Evolutionary conservation across 2,329 filamentous ascomycete genomes (phyloP).

Genomic region (Cordyceps cicadae): DNA sequence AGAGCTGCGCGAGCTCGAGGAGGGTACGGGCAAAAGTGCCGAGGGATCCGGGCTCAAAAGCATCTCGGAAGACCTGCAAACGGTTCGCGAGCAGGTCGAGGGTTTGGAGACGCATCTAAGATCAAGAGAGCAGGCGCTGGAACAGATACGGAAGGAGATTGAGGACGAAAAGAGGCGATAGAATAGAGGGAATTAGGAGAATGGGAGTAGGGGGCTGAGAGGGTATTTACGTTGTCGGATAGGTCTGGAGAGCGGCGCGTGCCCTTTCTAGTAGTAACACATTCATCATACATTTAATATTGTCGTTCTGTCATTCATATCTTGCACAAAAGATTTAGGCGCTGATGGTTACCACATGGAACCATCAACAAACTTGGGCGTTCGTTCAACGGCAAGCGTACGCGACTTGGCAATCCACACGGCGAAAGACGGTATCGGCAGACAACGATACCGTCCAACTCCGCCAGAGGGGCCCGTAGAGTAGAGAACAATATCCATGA

Average conservation of each 20-base stretch:
- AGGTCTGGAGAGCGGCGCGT: not conserved
- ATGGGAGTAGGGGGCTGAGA: constrained; percentile 9
- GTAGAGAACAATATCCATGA: constrained; percentile 41
- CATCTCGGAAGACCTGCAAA: constrained; percentile 75
- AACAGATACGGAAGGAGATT: constrained; percentile 71
- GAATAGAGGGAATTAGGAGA: constrained; percentile 64
- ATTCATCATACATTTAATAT: not conserved
- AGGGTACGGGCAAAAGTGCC: constrained; percentile 59
- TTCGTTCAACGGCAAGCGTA: constrained; percentile 37
- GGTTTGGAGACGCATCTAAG: constrained; percentile 76
- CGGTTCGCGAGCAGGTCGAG: constrained; percentile 90
- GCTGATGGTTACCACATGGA: constrained; percentile 32
- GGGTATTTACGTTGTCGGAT: constrained; percentile 8
- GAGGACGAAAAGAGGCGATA: constrained; percentile 80
- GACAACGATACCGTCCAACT: constrained; percentile 36
- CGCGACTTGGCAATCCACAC: constrained; percentile 45
- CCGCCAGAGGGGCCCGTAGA: constrained; percentile 42
- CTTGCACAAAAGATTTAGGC: not conserved
- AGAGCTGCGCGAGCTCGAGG: constrained; percentile 66
- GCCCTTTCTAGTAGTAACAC: constrained; percentile 4
- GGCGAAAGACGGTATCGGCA: constrained; percentile 42
- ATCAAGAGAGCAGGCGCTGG: constrained; percentile 65
- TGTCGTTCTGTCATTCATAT: not conserved
- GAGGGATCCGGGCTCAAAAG: constrained; percentile 66
- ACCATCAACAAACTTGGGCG: constrained; percentile 40